Evolutionary conservation across 768 basidiomycete species (phyloP), one percentile per base, ranked within the genome.

Genomic region (Pisolithus microcarpus): DNA sequence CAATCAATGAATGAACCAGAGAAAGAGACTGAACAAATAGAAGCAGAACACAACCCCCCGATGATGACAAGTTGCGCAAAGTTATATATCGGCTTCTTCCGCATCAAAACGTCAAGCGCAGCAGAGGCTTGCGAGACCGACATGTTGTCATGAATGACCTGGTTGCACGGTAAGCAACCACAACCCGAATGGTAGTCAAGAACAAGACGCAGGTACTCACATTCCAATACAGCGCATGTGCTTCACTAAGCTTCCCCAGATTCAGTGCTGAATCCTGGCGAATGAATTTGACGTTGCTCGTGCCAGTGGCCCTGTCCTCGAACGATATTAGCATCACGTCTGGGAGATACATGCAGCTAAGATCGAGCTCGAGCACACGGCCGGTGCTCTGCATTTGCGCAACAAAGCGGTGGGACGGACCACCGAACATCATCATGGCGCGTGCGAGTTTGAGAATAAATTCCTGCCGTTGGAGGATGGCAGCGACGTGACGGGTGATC

Each of bases 361-460:
- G 74, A 56, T 78, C 75, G 52, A 92, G 74, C 55, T 92, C 89
- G 23, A 93, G 77, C 13, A 91, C 87, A 7, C 75, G 76, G 13
- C 83, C 87, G 1, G 89, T 87, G 13, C 85, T 82, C 61, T 82
- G 80, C 50, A 92, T 81, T 63, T 92, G 89, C 1, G 87, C 77
- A 59, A 84, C 87, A 18, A 93, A 75, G 38, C 90, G 84, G 64
- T 94, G 88, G 11, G 84, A 79, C 18, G 89, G 87, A 1, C 83
- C 84, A 9, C 89, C 90, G 57, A 88, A 91, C 79, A 87, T 88
- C 87, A 92, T 93, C 76, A 93, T 82, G 9, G 87, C 82, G 46
- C 87, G 79, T 6, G 85, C 79, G 26, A 92, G 78, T 72, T 91
- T 91, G 65, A 91, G 70, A 46, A 93, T 76, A 68, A 93, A 93